Percentiles rank a stretch among this genome's conserved stretches.
Evolutionary conservation across 2,329 filamentous ascomycete species (phyloP).

Genomic region (Alternaria ventricosa): DNA sequence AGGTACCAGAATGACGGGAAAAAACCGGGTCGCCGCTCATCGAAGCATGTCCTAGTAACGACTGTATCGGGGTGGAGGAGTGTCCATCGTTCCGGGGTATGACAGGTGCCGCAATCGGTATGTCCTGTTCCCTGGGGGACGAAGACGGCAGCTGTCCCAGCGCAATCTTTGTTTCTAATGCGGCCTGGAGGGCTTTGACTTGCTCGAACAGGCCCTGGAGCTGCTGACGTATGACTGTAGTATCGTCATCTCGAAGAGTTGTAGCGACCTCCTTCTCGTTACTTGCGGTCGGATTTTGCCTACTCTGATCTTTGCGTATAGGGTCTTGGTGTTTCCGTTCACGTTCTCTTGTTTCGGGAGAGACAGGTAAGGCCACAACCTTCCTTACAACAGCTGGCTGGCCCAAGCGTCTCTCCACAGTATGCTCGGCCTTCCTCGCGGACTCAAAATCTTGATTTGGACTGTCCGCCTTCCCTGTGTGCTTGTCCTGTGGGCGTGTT

Average conservation of each 20-base stretch:
- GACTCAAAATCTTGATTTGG: background rate
- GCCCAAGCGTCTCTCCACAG: background rate
- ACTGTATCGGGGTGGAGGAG: background rate
- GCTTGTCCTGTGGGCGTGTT: background rate
- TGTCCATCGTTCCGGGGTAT: background rate
- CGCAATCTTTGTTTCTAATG: background rate
- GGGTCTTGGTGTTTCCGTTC: background rate
- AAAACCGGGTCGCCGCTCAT: background rate
- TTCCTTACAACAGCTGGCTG: background rate
- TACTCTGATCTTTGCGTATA: background rate
- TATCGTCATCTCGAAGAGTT: background rate
- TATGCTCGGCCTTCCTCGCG: background rate
- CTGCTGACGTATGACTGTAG: constrained; percentile 10
- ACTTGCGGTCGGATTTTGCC: background rate
- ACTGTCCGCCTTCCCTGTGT: background rate
- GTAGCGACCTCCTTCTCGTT: background rate
- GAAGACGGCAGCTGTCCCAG: background rate
- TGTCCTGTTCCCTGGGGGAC: background rate
- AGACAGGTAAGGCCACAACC: background rate
- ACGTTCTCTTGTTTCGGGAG: background rate
- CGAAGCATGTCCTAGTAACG: background rate
- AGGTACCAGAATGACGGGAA: background rate
- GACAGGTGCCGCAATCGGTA: background rate
- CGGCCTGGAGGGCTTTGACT: constrained; percentile 18
- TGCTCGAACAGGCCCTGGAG: constrained; percentile 22